A percentile compares a stretch with the other conserved stretches of the same genome.
These are phyloP conservation scores for Brassica cretica DNA, from an alignment of 345 rosid species.

Conservation along the genomic window DNA sequence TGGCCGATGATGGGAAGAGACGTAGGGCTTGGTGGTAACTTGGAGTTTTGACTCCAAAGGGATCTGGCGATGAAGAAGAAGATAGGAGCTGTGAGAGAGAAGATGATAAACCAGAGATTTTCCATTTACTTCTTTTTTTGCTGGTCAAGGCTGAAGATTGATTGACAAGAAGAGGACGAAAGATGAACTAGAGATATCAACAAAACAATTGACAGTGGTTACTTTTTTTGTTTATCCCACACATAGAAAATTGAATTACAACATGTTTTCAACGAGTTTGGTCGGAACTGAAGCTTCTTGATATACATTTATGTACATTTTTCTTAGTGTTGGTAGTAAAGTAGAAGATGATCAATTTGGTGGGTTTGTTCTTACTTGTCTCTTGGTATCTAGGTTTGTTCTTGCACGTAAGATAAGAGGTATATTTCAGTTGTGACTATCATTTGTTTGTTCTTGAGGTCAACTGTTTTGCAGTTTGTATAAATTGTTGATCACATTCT, in stretches of 20 bases:
- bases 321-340: not conserved
- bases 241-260: not conserved
- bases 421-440: too few species aligned
- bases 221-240: too few species aligned
- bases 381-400: too few species aligned
- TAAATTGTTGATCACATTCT: too few species aligned
- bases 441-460: too few species aligned
- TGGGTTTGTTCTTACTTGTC: too few species aligned
- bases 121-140: conserved; percentile 1
- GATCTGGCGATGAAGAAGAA: not conserved
- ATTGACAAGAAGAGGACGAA: too few species aligned
- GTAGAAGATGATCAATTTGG: too few species aligned
- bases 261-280: not conserved
- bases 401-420: too few species aligned
- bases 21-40: conserved; percentile 49
- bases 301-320: not conserved
- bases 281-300: not conserved
- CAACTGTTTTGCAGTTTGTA: too few species aligned
- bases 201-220: not conserved
- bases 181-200: too few species aligned
- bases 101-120: conserved; percentile 23
- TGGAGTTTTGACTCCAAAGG: conserved; percentile 1
- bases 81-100: conserved; percentile 4
- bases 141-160: not conserved
- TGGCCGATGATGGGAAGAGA: conserved; percentile 55